Percentiles rank a stretch among this genome's conserved stretches.
phyloP scores from a whole-genome alignment of 2,329 filamentous ascomycete species.

The Ustilaginoidea virens region DNA sequence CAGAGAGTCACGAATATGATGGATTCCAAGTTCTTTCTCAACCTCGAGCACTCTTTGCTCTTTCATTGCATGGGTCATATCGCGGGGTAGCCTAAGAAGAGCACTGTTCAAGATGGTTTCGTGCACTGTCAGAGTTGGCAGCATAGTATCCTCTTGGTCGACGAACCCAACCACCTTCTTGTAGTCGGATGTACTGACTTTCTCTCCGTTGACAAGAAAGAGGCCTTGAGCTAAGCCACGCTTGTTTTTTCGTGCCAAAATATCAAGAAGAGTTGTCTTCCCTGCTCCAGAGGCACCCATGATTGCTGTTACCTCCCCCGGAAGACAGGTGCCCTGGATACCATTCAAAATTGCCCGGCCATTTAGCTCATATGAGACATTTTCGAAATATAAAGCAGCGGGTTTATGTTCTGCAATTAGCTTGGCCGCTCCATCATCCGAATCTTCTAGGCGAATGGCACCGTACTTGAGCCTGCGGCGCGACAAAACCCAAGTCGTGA shows the following conservation, averaged over 20 bases:
- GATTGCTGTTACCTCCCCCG: constrained; percentile 91
- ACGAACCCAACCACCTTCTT: constrained; percentile 91
- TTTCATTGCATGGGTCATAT: constrained; percentile 80
- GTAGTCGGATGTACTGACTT: constrained; percentile 70
- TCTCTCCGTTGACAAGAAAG: constrained; percentile 89
- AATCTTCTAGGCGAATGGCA: constrained; percentile 71
- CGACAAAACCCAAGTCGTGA: constrained; percentile 77
- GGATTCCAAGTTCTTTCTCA: constrained; percentile 88
- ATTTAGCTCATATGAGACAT: constrained; percentile 75
- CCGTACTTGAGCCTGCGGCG: constrained; percentile 56
- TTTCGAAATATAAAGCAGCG: constrained; percentile 73
- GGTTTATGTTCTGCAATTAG: constrained; percentile 87
- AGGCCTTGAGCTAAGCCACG: constrained; percentile 63
- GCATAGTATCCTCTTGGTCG: constrained; percentile 94
- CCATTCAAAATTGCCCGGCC: constrained; percentile 71
- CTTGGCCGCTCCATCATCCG: constrained; percentile 73
- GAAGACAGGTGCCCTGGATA: constrained; percentile 75
- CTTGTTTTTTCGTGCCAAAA: constrained; percentile 94
- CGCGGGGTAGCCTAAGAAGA: constrained; percentile 73
- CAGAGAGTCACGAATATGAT: constrained; percentile 83
- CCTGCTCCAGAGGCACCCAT: constrained; percentile 97
- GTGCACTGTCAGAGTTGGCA: constrained; percentile 90
- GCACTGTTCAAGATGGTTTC: constrained; percentile 95
- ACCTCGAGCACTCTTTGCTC: constrained; percentile 85
- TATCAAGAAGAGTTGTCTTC: constrained; percentile 94